Conservation (phyloP, 768 basidiomycete species). For the Lactifluus piperatus region DNA sequence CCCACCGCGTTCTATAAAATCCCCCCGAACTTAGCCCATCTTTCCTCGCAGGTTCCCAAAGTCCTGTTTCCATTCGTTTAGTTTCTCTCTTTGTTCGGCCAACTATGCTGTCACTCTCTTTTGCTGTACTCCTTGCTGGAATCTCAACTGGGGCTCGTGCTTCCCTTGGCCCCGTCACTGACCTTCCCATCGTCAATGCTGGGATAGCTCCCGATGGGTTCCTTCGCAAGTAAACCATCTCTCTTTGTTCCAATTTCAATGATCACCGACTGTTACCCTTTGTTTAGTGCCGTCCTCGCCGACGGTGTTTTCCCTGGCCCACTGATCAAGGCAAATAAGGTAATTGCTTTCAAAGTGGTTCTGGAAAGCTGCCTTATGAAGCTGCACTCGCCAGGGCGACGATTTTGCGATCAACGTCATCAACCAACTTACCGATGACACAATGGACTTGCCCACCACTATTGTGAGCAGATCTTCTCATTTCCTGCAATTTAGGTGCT, state of each 20-base stretch:
- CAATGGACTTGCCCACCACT: conserved; percentile 41
- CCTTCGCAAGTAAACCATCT: conserved; percentile 9
- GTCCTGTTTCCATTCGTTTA: neutral
- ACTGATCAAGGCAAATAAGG: conserved; percentile 34
- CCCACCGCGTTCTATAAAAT: conserved; percentile 1
- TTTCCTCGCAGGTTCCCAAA: neutral
- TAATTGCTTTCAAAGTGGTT: neutral
- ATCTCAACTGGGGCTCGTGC: conserved; percentile 1
- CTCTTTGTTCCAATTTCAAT: neutral
- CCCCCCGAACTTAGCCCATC: neutral
- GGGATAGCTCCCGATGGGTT: conserved; percentile 22
- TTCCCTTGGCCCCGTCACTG: conserved; percentile 21
- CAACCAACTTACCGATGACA: conserved; percentile 33
- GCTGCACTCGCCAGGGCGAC: conserved; percentile 28
- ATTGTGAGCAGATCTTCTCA: conserved; percentile 28
- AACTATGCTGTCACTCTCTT: neutral
- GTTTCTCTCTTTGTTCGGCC: neutral
- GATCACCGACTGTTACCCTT: neutral
- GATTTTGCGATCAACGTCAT: conserved; percentile 35
- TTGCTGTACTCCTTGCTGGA: neutral
- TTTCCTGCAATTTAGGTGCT: neutral
- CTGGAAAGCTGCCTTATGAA: neutral
- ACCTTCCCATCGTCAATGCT: conserved; percentile 20
- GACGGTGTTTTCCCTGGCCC: conserved; percentile 41
- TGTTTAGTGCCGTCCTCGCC: conserved; percentile 33